phyloP scores from a whole-genome alignment of 441 rosid species.

The Brassica balearica region DNA sequence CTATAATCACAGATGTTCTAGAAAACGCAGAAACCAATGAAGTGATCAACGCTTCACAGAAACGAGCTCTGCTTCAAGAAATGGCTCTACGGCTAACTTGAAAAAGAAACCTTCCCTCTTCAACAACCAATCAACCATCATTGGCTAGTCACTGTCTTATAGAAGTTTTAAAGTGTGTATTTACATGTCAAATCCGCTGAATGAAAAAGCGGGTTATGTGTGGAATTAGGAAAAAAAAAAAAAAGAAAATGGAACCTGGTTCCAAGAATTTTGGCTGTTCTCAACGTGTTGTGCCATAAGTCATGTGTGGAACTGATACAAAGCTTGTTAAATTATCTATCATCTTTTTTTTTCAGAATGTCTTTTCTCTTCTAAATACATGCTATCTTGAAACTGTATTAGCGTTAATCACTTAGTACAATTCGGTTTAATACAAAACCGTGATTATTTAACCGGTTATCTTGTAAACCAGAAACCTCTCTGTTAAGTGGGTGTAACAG shows the following conservation, averaged over 20 bases:
- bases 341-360: neutral
- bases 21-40: slow-evolving; percentile 90
- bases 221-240: neutral
- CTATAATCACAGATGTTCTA: slow-evolving; percentile 85
- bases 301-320: slow-evolving; percentile 22
- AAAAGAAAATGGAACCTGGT: slow-evolving; percentile 27
- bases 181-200: slow-evolving; percentile 21
- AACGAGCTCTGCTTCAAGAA: slow-evolving; percentile 90
- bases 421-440: neutral
- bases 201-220: slow-evolving; percentile 28
- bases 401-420: neutral
- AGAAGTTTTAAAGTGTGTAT: slow-evolving; percentile 5
- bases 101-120: slow-evolving; percentile 24
- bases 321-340: slow-evolving; percentile 17
- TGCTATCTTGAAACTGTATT: no score
- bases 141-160: slow-evolving; percentile 24
- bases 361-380: neutral
- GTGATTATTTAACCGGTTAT: neutral
- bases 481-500: neutral
- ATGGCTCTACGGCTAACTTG: slow-evolving; percentile 88
- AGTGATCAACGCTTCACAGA: slow-evolving; percentile 85
- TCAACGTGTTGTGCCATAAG: slow-evolving; percentile 22
- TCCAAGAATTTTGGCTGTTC: slow-evolving; percentile 38
- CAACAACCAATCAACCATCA: neutral
- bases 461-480: neutral